Base-by-base conservation (phyloP, 352 stramenopile genomes). In the Phytophthora hybrid region DNA sequence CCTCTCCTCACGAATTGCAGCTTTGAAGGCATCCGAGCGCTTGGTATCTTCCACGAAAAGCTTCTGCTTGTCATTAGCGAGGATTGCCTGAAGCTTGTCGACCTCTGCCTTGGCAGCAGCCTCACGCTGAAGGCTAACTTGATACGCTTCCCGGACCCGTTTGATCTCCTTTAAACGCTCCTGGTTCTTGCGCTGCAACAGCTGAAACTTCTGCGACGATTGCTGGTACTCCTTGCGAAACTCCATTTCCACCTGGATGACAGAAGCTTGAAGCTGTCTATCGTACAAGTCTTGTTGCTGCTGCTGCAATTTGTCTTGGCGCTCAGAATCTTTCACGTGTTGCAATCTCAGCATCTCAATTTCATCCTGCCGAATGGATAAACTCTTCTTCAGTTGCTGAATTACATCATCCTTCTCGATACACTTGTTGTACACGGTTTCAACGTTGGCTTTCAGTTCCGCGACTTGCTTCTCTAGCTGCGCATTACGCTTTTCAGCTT, bases 241-340 rank as follows among this genome's bases (percentile, higher is more conserved):
- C 56, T 94, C 87, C 77, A 90, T 85, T 65, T 94, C 87, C 5
- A 93, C 56, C 58, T 93, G 83, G 18, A 88, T 66, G 31, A 91
- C 63, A 9, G 82, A 86, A 0, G 80, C 76, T 58, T 91, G 75
- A 1, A 91, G 73, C 23, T 90, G 83, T 29, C 87, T 74, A 16
- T 88, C 76, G 34, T 83, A 92, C 13, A 92, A 44, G 37, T 84
- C 79, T 66, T 91, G 78, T 44, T 92, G 87, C 47, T 93, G 87
- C 39, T 84, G 70, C 11, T 80, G 76, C 9, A 91, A 54, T 19
- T 79, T 77, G 21, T 93, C 85, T 44, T 90, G 76, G 0, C 81
- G 81, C n/a, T 87, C 81, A 2, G 64, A 77, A 1, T 84, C 66
- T 59, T 90, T 92, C 13, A 60, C 66, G 19, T 89, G 63, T 51